Evolutionary conservation across 2,329 filamentous ascomycete genomes (phyloP), one percentile per base, ranked within the genome.

Genomic region (Aspergillus sclerotialis): DNA sequence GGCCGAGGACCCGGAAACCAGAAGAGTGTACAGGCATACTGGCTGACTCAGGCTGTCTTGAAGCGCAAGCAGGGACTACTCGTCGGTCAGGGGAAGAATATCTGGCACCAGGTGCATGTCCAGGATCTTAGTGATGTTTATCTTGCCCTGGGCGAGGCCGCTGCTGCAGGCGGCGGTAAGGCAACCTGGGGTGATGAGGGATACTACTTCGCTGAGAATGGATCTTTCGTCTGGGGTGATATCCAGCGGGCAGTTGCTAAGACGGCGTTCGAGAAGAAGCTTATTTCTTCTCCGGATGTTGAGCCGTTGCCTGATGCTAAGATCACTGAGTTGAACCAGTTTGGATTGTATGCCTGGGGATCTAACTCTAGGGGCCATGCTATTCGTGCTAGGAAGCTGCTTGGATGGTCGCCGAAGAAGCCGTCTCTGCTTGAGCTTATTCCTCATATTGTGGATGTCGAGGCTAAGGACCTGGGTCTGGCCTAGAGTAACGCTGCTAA

Each of bases 381-480:
- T 4, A 49, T 59, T 30, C 53, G 61, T 11, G 61, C 53, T 1
- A 53, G 51, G 19, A 61, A 62, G 38, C 39, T 65, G 32, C 43
- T 65, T 30, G 60, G 56, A 1, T 65, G 61, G 61, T 45, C 45
- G 4, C 59, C 61, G 8, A 44, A 53, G 36, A 57, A 70, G 30
- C 61, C 60, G 14, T 67, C 64, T 17, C 36, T 83, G 33, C 54
- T 70, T 39, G 73, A 79, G 8, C 61, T 73, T 32, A 57, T 83
- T 17, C 68, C 71, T 3, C 62, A 63, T 2, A 69, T 75, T 30
- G 66, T 84, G 1, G 66, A 73, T 19, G 43, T 53, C 15, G 72
- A 76, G 41, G 64, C 64, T 3, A 63, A 55, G 40, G 46, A 36
- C 15, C 44, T 65, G 26, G 61, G 61, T 1, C 38, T 65, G 36